Base-by-base conservation (phyloP, 768 basidiomycete genomes). In the Rhodotorula paludigena region DNA sequence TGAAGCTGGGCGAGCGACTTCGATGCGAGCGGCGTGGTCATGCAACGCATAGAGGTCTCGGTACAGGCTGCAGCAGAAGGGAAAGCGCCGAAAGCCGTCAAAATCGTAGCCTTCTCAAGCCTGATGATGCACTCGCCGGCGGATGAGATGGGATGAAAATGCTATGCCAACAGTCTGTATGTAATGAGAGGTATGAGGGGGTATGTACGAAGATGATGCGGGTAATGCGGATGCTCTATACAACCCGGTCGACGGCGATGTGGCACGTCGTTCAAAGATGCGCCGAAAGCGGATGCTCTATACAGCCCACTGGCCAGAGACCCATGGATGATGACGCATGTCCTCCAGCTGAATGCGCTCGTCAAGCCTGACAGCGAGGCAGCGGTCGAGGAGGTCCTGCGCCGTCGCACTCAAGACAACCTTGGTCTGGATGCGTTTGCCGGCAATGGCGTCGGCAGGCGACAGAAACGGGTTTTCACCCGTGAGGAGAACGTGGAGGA, bases 401-500 rank as follows among this genome's bases (percentile, higher is more conserved):
- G 59, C 68, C 6, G 30, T 5, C 7, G 63, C 48, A 6, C 47
- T 51, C 35, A 69, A 21, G 5, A 28, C 28, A 16, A 44, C 39
- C 47, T 52, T 56, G 2, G 30, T 42, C 8, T 49, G 42, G 10
- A 60, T 23, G 18, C 63, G 36, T 16, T 42, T n/a, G 15, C 62
- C 58, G 8, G 60, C 57, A 8, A 21, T 23, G 14, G 66, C 70
- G 42, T 64, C 63, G 10, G 36, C 52, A 8, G 68, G 30, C 2
- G 33, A 30, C 21, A 35, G 14, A 72, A 81, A 81, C 14, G 80
- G 80, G 20, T 76, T 74, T 32, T 77, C 76, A 20, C 80, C 80
- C 5, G 78, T 79, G 57, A 81, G 69, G 47, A 81, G 76, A 53
- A 80, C 77, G 33, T 72, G 70, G 23, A 81, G 76, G 57, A 81